These are phyloP conservation scores for Saturnispora dispora DNA, from an alignment of 805 yeast species.

Conservation along the genomic window DNA sequence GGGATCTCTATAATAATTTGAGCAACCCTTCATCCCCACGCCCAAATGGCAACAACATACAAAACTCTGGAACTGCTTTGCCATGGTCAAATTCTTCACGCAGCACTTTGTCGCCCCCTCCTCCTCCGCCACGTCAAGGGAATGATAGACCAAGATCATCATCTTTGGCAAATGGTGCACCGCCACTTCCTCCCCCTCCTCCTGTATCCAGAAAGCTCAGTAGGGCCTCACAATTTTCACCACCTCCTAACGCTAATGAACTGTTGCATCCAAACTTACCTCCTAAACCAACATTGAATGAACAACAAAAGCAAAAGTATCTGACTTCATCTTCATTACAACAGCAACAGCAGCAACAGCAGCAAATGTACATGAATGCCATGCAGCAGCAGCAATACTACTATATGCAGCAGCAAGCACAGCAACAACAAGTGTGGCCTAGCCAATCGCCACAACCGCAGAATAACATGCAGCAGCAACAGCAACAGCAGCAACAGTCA, in stretches of 20 bases:
- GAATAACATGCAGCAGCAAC: neutral
- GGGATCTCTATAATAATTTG: neutral
- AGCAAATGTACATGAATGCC: conserved; percentile 4
- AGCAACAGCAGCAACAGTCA: neutral
- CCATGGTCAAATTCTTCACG: neutral
- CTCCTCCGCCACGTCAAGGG: conserved; percentile 20
- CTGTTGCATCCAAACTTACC: conserved; percentile 20
- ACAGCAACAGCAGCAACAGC: conserved; percentile 14
- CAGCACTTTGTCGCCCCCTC: conserved; percentile 15
- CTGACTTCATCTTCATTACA: conserved; percentile 15
- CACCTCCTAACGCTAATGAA: neutral
- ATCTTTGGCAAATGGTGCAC: conserved; percentile 14
- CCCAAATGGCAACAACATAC: neutral
- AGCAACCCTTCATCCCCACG: neutral
- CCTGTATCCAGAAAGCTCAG: conserved; percentile 24
- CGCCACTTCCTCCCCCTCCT: conserved; percentile 25
- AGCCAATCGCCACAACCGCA: neutral
- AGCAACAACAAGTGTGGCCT: conserved; percentile 1
- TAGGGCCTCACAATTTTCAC: conserved; percentile 15
- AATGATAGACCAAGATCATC: conserved; percentile 10
- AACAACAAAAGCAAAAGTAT: conserved; percentile 23
- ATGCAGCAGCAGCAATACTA: conserved; percentile 8
- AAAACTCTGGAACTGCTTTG: neutral
- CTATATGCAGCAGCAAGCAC: conserved; percentile 2
- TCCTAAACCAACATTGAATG: conserved; percentile 25